Conservation (phyloP, 768 basidiomycete genomes). For the Boletales sp. region DNA sequence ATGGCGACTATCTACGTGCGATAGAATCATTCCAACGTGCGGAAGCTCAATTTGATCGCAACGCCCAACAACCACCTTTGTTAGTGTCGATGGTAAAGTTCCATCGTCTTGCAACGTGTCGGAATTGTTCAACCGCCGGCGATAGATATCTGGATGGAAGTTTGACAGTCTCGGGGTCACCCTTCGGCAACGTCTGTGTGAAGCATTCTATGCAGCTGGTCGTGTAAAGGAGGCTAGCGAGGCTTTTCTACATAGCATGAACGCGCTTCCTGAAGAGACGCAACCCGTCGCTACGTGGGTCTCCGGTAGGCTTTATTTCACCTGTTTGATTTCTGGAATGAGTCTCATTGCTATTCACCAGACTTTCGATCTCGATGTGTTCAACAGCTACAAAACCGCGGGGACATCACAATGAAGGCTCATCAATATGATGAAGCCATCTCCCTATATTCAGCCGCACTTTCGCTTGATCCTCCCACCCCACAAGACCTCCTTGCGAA, state of each 20-base stretch:
- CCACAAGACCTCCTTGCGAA: not conserved
- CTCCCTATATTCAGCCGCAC: not conserved
- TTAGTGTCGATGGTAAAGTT: not conserved
- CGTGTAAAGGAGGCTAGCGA: not conserved
- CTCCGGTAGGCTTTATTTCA: not conserved
- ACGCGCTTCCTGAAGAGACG: too few relatives aligned
- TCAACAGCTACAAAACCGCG: not conserved
- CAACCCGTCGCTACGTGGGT: too few relatives aligned
- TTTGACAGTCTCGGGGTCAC: too few relatives aligned
- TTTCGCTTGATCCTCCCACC: not conserved
- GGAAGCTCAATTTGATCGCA: not conserved
- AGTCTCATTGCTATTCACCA: not conserved
- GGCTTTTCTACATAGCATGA: not conserved
- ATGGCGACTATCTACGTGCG: not conserved
- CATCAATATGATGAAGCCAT: not conserved
- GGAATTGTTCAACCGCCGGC: not conserved
- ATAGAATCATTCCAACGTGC: not conserved
- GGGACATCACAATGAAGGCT: not conserved
- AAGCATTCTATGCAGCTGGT: not conserved
- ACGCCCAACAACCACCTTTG: not conserved
- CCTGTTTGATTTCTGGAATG: too few relatives aligned
- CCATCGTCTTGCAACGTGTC: too few relatives aligned
- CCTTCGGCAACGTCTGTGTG: slow-evolving; percentile 2
- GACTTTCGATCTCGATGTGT: not conserved
- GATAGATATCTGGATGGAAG: too few relatives aligned